Base-by-base conservation (phyloP, 176 grass and related monocot species). In the Rhynchospora tenuis region DNA sequence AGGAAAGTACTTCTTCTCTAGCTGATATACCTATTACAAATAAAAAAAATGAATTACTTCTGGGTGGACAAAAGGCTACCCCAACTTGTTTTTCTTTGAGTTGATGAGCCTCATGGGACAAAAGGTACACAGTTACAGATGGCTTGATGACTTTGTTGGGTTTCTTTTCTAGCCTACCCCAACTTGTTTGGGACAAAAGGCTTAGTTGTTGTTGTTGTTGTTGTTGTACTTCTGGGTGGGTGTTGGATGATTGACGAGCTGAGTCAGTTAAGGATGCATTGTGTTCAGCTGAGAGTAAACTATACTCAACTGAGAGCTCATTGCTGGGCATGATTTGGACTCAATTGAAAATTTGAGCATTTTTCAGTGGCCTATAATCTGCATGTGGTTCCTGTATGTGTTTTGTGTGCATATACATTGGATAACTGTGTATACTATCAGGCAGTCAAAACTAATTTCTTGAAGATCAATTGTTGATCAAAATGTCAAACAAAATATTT, bases 1-100 rank as follows among this genome's bases (percentile, higher is more conserved):
- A 1, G 95, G 95, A 82, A 95, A 95, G 84, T 93, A 98, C 84
- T 98, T 98, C 84, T 98, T 98, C 92, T 98, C 95, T 66, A 98
- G 89, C 81, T 84, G 89, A 85, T 98, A 91, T 42, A 95, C 80
- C 80, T 82, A 28, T 82, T 67, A 11, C 19, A 59, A 62, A 38
- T 80, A 42, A 5, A 80, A 80, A 69, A 55, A 44, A 80, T 59
- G 16, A 55, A 76, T 55, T 55, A 76, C 23, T 48, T 76, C 14
- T 54, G 24, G 23, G 12, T 15, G 54, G 28, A n/a, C n/a, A n/a
- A n/a, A n/a, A n/a, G n/a, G n/a, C n/a, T n/a, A n/a, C n/a, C n/a
- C n/a, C n/a, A n/a, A n/a, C n/a, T n/a, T n/a, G n/a, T n/a, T n/a
- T n/a, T n/a, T n/a, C n/a, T n/a, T n/a, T n/a, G n/a, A n/a, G n/a